Evolutionary conservation across 768 basidiomycete species (phyloP).

Genomic region (Neoboletus magnificus): DNA sequence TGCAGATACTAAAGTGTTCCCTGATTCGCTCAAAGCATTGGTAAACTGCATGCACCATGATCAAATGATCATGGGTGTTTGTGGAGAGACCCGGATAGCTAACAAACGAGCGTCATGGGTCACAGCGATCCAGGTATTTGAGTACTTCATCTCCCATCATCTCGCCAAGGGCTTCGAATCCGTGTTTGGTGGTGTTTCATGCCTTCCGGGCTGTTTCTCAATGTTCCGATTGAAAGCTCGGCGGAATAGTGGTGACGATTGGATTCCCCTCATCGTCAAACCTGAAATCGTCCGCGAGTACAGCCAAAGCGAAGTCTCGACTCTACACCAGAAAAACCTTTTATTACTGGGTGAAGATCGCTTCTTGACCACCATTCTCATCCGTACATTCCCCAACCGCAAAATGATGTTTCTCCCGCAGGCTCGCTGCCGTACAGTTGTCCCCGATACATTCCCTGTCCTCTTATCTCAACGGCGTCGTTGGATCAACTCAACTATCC

Average conservation of each 20-base stretch:
- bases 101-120: constrained; percentile 99
- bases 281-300: constrained; percentile 98
- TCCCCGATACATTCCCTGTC: constrained; percentile 91
- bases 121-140: constrained; percentile 96
- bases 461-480: constrained; percentile 95
- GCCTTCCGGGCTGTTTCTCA: constrained; percentile 98
- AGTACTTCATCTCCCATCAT: constrained; percentile 99
- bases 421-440: constrained; percentile 91
- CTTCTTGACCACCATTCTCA: constrained; percentile 93
- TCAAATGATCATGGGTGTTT: constrained; percentile 98
- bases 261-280: constrained; percentile 95
- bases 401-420: constrained; percentile 99
- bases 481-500: constrained; percentile 99
- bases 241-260: constrained; percentile 84
- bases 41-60: constrained; percentile 99
- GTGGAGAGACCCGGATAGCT: constrained; percentile 97
- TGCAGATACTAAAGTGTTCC: constrained; percentile 95
- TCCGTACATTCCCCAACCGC: constrained; percentile 95
- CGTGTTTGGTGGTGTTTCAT: constrained; percentile 98
- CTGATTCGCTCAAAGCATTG: constrained; percentile 82
- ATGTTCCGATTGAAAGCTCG: constrained; percentile 99
- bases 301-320: constrained; percentile 89
- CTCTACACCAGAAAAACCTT: constrained; percentile 97
- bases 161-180: constrained; percentile 98
- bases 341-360: constrained; percentile 97